These are phyloP conservation scores for Cudoniella acicularis DNA, from an alignment of 495 filamentous ascomycete species.

Conservation along the genomic window DNA sequence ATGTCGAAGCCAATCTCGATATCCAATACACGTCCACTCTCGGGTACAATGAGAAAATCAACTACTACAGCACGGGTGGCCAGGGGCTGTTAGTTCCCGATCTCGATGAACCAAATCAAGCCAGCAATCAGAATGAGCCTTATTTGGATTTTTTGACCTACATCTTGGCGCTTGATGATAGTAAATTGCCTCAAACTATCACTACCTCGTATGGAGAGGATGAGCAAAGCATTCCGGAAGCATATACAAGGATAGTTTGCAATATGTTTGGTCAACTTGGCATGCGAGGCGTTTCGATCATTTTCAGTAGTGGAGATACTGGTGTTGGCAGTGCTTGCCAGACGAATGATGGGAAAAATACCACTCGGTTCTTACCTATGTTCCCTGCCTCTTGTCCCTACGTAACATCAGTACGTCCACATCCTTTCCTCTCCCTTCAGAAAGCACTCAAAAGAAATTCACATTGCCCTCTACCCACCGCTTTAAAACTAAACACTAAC, in stretches of 20 bases:
- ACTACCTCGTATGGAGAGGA: slow-evolving; percentile 71
- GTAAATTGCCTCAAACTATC: slow-evolving; percentile 65
- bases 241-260: slow-evolving; percentile 63
- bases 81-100: slow-evolving; percentile 54
- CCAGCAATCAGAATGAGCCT: slow-evolving; percentile 62
- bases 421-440: background rate
- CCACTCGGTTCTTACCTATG: slow-evolving; percentile 57
- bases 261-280: slow-evolving; percentile 67
- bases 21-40: slow-evolving; percentile 63
- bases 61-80: slow-evolving; percentile 64
- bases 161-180: slow-evolving; percentile 49
- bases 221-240: slow-evolving; percentile 57
- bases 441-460: background rate
- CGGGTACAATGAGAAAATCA: slow-evolving; percentile 52
- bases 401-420: slow-evolving; percentile 69
- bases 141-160: slow-evolving; percentile 75
- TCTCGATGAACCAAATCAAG: slow-evolving; percentile 37
- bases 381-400: slow-evolving; percentile 81
- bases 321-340: slow-evolving; percentile 60
- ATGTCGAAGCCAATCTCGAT: slow-evolving; percentile 65
- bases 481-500: background rate
- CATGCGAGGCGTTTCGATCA: slow-evolving; percentile 62
- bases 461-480: background rate
- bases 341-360: slow-evolving; percentile 62
- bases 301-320: slow-evolving; percentile 71